A percentile compares a stretch with the other conserved stretches of the same genome.
Conservation (phyloP, 805 yeast genomes). For the Nakazawaea ernobii region DNA sequence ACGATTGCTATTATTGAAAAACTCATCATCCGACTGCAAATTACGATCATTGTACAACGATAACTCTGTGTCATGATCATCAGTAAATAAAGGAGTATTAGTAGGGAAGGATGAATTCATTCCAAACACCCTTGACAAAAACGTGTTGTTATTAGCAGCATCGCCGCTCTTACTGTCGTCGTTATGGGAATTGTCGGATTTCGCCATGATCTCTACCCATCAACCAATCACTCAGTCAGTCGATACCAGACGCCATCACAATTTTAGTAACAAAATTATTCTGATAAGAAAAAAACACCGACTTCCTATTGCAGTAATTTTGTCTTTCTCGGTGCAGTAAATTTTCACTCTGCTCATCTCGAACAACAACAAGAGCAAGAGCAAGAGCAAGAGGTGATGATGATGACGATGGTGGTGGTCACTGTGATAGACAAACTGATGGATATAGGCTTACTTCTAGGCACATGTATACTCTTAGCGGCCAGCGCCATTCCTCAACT, state of each 20-base stretch:
- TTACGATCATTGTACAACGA: constrained; percentile 11
- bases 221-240: not conserved
- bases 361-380: not conserved
- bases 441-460: constrained; percentile 6
- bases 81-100: constrained; percentile 20
- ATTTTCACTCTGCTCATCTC: not conserved
- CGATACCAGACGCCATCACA: not conserved
- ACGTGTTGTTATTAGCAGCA: constrained; percentile 38
- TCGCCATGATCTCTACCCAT: not conserved
- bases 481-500: constrained; percentile 27
- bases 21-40: constrained; percentile 7
- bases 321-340: not conserved
- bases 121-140: constrained; percentile 61
- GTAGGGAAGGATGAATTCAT: constrained; percentile 24
- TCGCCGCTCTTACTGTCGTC: constrained; percentile 4
- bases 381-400: not conserved
- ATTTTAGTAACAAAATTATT: not conserved
- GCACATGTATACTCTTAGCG: constrained; percentile 20
- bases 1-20: not conserved
- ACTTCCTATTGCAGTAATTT: not conserved
- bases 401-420: not conserved
- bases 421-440: not conserved
- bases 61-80: constrained; percentile 17
- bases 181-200: not conserved
- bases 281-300: not conserved